phyloP scores from a whole-genome alignment of 805 yeast genomes.

The Ogataea neopini region DNA sequence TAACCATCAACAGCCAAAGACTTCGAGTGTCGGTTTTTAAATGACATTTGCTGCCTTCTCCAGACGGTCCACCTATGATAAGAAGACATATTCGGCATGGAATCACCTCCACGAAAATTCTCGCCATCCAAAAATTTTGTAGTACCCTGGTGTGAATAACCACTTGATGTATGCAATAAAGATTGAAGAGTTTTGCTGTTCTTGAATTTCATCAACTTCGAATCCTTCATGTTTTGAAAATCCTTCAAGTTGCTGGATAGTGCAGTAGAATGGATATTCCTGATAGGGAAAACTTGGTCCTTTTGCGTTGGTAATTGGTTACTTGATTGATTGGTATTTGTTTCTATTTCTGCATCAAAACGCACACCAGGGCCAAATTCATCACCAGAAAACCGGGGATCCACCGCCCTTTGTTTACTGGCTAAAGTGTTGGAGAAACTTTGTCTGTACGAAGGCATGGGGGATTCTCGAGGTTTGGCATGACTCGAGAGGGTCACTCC shows the following conservation, averaged over 20 bases:
- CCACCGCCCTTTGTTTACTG: not conserved
- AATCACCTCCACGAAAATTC: not conserved
- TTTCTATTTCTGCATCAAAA: not conserved
- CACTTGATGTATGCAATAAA: conserved; percentile 25
- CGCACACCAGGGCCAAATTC: not conserved
- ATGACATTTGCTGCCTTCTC: conserved; percentile 85
- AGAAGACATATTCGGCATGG: conserved; percentile 39
- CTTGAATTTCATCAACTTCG: conserved; percentile 27
- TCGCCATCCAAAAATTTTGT: conserved; percentile 5
- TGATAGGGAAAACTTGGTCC: no score
- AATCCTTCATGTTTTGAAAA: conserved; percentile 14
- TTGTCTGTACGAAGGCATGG: not conserved
- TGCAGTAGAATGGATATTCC: no score
- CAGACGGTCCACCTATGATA: conserved; percentile 85
- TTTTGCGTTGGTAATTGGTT: not conserved
- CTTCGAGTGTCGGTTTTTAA: conserved; percentile 77
- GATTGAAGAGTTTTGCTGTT: conserved; percentile 28
- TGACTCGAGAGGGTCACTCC: conserved; percentile 22
- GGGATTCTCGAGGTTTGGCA: conserved; percentile 1
- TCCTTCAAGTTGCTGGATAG: not conserved
- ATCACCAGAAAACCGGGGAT: no score
- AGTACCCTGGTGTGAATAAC: conserved; percentile 9
- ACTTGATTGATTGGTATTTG: not conserved
- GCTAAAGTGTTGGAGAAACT: not conserved
- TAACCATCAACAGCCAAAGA: conserved; percentile 92